Base-by-base conservation (phyloP, 2,329 filamentous ascomycete species). In the Talaromyces sp. region DNA sequence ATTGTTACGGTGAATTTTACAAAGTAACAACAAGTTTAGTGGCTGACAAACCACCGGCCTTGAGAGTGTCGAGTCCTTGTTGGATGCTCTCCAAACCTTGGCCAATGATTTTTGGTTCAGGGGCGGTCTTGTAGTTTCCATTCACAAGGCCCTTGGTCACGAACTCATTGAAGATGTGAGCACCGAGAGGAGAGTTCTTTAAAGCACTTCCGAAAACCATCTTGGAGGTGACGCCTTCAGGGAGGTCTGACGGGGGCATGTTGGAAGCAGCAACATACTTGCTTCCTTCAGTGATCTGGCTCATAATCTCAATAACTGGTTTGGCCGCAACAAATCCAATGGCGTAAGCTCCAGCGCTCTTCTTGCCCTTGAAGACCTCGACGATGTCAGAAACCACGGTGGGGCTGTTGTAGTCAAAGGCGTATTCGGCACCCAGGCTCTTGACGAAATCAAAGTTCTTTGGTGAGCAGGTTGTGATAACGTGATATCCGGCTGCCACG, bases 401-500 rank as follows among this genome's bases (percentile, higher is more conserved):
- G 17, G 58, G 45, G n/a, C 52, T 56, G n/a, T 70, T 70, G 64
- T 78, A 79, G 62, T 80, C 77, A 48, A 77, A 77, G 0, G 73
- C 73, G 1, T 72, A 63, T n/a, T 61, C 67, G 3, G 77, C 77
- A 1, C 79, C 79, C 0, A 80, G 69, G n/a, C 63, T 61, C 61
- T 73, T 75, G 35, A 77, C 70, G 36, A 73, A 72, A 1, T 72
- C 73, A 25, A 75, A 72, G 62, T 80, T 80, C 41, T 68, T 70
- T 19, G 64, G 65, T 13, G 70, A 71, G 3, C 69, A 68, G 3
- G 75, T 72, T 6, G 66, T 65, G 58, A 75, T 65, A 15, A 79
- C 74, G 19, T 69, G 68, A 50, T 74, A 70, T 10, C 76, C 74
- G n/a, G 73, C 62, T 1, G 69, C 71, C 2, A 64, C 69, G 1